phyloP scores from a whole-genome alignment of 1,284 basidiomycete genomes.

The Ceraceosorus bombacis region DNA sequence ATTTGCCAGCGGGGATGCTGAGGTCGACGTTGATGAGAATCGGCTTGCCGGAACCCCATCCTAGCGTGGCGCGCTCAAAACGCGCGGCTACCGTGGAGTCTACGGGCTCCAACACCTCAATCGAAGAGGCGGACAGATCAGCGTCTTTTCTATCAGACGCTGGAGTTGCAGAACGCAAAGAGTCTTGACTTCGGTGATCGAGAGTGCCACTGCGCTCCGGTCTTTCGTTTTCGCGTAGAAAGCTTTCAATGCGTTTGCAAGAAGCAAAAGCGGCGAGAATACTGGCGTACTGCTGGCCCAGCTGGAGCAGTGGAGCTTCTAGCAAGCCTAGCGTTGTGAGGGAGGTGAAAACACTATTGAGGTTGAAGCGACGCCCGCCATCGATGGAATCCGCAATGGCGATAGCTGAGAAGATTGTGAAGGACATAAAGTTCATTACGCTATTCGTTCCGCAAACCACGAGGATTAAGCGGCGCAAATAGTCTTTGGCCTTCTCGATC shows the following conservation, averaged over 20 bases:
- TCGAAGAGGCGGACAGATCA: not conserved
- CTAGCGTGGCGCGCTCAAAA: conserved; percentile 20
- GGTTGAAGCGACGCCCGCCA: conserved; percentile 23
- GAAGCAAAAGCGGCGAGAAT: conserved; percentile 30
- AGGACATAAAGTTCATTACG: conserved; percentile 18
- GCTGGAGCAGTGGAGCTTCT: conserved; percentile 22
- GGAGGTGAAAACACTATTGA: conserved; percentile 34
- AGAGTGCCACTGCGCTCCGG: not conserved
- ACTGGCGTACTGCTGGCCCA: conserved; percentile 33
- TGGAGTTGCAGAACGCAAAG: not conserved
- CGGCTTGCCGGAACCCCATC: conserved; percentile 17
- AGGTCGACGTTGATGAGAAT: conserved; percentile 4
- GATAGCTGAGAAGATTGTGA: conserved; percentile 26
- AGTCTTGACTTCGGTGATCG: too few relatives aligned
- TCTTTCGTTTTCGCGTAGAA: conserved; percentile 18
- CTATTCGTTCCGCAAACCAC: conserved; percentile 22
- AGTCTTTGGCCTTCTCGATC: not conserved
- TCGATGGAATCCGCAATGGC: conserved; percentile 21
- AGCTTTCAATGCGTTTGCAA: conserved; percentile 30
- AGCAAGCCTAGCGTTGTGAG: conserved; percentile 30
- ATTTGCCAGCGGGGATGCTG: conserved; percentile 1
- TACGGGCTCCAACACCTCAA: not conserved
- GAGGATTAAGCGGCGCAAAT: conserved; percentile 5
- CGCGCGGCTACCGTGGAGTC: conserved; percentile 15
- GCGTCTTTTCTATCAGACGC: not conserved